phyloP scores from a whole-genome alignment of 306 rosid species.

The Coriaria nepalensis region DNA sequence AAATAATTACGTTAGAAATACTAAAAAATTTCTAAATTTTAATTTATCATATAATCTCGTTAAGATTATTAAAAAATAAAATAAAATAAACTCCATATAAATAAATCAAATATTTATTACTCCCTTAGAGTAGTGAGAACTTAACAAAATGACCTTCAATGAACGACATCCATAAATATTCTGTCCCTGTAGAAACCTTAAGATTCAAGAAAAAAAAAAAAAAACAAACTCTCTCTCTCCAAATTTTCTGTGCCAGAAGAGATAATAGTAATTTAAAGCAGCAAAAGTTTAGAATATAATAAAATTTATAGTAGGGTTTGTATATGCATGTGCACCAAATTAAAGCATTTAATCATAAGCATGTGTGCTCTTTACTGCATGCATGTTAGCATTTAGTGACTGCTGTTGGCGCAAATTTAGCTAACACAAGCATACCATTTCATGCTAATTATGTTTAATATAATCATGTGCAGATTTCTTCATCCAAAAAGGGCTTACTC shows the following conservation, averaged over 20 bases:
- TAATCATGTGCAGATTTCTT: slow-evolving; percentile 27
- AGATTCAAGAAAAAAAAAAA: not conserved
- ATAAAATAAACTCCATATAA: no score
- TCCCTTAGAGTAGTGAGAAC: no score
- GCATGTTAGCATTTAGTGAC: slow-evolving; percentile 13
- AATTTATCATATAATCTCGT: no score
- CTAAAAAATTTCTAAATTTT: no score
- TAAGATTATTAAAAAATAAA: no score
- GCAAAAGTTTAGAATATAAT: no score
- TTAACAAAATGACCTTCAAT: not conserved
- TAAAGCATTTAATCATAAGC: slow-evolving; percentile 36
- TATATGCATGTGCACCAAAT: slow-evolving; percentile 29
- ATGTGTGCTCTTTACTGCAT: slow-evolving; percentile 24
- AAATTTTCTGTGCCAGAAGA: slow-evolving; percentile 33
- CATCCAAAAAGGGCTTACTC: slow-evolving; percentile 5
- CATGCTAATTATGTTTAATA: slow-evolving; percentile 24
- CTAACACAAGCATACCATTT: slow-evolving; percentile 7
- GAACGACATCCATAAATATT: not conserved
- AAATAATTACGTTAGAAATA: no score
- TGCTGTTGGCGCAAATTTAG: slow-evolving; percentile 13
- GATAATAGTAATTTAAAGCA: no score
- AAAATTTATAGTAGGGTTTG: slow-evolving; percentile 3
- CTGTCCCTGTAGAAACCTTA: not conserved
- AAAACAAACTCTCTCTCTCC: not conserved
- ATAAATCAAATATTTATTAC: no score